Evolutionary conservation across 371 early-diverging fungal genomes (phyloP).

Genomic region (Blastocladiella emersonii): DNA sequence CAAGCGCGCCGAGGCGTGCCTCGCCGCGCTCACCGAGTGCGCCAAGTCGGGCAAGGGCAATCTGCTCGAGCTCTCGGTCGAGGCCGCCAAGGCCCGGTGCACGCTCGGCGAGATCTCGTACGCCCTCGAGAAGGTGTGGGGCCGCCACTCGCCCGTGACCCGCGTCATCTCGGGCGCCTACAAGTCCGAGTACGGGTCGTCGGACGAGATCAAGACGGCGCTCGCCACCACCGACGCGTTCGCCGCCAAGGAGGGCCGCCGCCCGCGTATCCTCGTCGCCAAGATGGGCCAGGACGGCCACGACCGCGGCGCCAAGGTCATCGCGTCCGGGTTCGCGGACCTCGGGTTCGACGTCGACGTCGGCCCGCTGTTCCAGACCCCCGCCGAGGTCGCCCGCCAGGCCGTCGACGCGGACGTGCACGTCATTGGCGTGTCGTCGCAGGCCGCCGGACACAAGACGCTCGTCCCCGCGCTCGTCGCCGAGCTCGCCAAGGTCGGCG

Average conservation of each 20-base stretch:
- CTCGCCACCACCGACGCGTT: slow-evolving; percentile 40
- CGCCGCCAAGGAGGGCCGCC: slow-evolving; percentile 48
- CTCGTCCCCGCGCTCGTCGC: slow-evolving; percentile 58
- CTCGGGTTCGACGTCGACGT: slow-evolving; percentile 80
- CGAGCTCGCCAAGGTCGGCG: slow-evolving; percentile 54
- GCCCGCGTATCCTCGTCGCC: slow-evolving; percentile 68
- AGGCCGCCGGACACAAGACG: slow-evolving; percentile 75
- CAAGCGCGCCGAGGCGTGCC: slow-evolving; percentile 23
- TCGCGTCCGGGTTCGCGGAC: slow-evolving; percentile 74
- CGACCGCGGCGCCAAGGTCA: slow-evolving; percentile 76
- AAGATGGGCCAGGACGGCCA: slow-evolving; percentile 90
- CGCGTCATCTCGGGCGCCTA: slow-evolving; percentile 71
- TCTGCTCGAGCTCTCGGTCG: slow-evolving; percentile 42
- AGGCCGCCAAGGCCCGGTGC: slow-evolving; percentile 56
- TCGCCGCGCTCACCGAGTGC: slow-evolving; percentile 46
- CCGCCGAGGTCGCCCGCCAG: slow-evolving; percentile 61
- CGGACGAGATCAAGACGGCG: slow-evolving; percentile 43
- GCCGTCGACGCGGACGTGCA: slow-evolving; percentile 78
- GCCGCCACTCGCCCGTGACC: slow-evolving; percentile 58
- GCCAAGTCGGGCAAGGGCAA: slow-evolving; percentile 50
- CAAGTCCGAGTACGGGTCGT: slow-evolving; percentile 57
- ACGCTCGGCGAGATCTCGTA: slow-evolving; percentile 70
- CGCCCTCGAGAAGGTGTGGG: slow-evolving; percentile 63
- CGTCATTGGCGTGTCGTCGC: slow-evolving; percentile 67
- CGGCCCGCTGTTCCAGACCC: slow-evolving; percentile 63